These are phyloP conservation scores for Colletotrichum neosansevieriae DNA, from an alignment of 2,329 filamentous ascomycete genomes.

Conservation along the genomic window DNA sequence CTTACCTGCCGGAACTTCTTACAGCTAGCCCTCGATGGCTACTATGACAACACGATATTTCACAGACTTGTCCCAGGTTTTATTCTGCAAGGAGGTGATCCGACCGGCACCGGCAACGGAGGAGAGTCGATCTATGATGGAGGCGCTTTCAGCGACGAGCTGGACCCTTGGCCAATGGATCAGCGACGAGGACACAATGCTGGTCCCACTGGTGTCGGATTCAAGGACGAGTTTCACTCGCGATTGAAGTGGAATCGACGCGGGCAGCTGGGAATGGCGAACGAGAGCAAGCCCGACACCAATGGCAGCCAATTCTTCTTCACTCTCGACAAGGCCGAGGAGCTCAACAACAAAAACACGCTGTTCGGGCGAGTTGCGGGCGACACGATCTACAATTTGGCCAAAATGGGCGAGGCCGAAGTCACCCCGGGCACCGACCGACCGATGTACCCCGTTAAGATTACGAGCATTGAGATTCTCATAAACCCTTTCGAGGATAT, in stretches of 20 bases:
- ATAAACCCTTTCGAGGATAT: slow-evolving; percentile 88
- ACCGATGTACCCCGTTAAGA: slow-evolving; percentile 86
- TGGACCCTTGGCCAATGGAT: slow-evolving; percentile 80
- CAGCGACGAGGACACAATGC: slow-evolving; percentile 72
- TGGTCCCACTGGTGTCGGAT: slow-evolving; percentile 69
- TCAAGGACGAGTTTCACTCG: slow-evolving; percentile 90
- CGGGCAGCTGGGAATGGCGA: slow-evolving; percentile 95
- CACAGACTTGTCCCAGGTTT: slow-evolving; percentile 93
- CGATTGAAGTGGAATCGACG: slow-evolving; percentile 92
- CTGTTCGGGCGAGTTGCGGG: slow-evolving; percentile 93
- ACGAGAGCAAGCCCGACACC: slow-evolving; percentile 79
- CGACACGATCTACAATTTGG: slow-evolving; percentile 95
- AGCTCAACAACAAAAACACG: slow-evolving; percentile 91
- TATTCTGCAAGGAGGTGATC: slow-evolving; percentile 94
- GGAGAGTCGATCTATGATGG: slow-evolving; percentile 94
- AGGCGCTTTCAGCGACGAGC: slow-evolving; percentile 77
- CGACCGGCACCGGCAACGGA: slow-evolving; percentile 90
- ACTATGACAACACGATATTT: slow-evolving; percentile 94
- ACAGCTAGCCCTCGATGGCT: slow-evolving; percentile 93
- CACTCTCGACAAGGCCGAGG: slow-evolving; percentile 85
- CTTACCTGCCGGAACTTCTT: slow-evolving; percentile 95
- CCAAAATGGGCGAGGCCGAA: slow-evolving; percentile 92
- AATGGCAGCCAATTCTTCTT: slow-evolving; percentile 99
- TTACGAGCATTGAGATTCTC: slow-evolving; percentile 79
- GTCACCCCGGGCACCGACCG: slow-evolving; percentile 82